phyloP scores from a whole-genome alignment of 148 eudicot genomes.

The Spergularia bocconei region DNA sequence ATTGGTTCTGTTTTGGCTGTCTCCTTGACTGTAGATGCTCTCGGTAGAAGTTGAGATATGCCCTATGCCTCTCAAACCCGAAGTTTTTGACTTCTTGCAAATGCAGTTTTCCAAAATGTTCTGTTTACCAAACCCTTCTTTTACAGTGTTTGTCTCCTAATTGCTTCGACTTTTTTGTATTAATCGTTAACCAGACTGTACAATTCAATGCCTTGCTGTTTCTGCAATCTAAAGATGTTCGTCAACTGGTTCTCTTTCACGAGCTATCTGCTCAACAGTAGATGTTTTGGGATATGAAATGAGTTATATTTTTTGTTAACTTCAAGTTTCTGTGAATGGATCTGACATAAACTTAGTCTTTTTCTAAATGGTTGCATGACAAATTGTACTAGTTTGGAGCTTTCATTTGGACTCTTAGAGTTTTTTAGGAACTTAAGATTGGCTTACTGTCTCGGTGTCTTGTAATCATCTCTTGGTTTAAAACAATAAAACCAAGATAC shows the following conservation, averaged over 20 bases:
- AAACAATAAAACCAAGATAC: not conserved
- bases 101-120: not conserved
- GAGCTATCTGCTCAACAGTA: not conserved
- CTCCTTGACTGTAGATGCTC: constrained; percentile 1
- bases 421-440: not conserved
- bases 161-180: not conserved
- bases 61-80: too few species aligned
- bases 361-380: not conserved
- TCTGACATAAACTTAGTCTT: not conserved
- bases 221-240: not conserved
- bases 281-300: not conserved
- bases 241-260: not conserved
- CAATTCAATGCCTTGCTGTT: not conserved
- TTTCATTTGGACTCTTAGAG: not conserved
- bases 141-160: not conserved
- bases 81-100: too few species aligned
- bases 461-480: not conserved
- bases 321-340: not conserved
- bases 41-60: not conserved
- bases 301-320: not conserved
- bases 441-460: not conserved
- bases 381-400: not conserved
- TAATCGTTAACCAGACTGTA: not conserved
- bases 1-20: too few species aligned
- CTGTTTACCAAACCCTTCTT: not conserved